Evolutionary conservation across 257 asterid species (phyloP), one percentile per base, ranked within the genome.

Genomic region (Cordia subcordata): DNA sequence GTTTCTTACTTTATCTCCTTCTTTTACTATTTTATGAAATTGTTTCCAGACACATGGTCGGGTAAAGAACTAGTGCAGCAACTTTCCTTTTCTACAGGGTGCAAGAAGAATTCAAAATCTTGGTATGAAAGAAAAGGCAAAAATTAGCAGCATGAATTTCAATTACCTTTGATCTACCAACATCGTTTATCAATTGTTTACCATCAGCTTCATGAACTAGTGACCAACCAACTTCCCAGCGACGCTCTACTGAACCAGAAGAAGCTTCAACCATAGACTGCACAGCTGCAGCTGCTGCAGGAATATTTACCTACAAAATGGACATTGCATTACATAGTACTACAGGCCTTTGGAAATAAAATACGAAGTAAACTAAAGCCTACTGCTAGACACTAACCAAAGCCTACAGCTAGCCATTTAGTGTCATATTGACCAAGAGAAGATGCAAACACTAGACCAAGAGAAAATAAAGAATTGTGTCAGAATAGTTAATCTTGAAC

Each of bases 161-260:
- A 14, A 46, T 22, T 75, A 88, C 98, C 96, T 84, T 79, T 27
- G 76, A 64, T 18, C 20, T 76, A 45, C 76, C 65, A 68, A 67
- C 61, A 61, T 81, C 88, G 13, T 60, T 19, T 63, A 54, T 64
- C 49, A 82, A 84, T 66, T 79, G 90, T 69, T 81, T 71, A 60
- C 82, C 88, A 73, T 83, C 82, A 67, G 74, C 73, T 64, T 79
- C 78, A 58, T 96, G 77, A 61, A 95, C 95, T 64, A 92, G 77
- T 58, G 97, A 92, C 96, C 97, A 92, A 77, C 99, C 99, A 79
- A 92, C 91, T 79, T 88, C 97, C 99, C 99, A 92, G 11, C 81
- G 85, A 77, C 83, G 79, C 63, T 85, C 95, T 68, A 69, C 45
- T 58, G 94, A 86, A 65, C 94, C 94, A 70, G 85, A 83, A 65